Evolutionary conservation across 1,139 yeast genomes (phyloP).

Genomic region (Zygoascus hellenicus): DNA sequence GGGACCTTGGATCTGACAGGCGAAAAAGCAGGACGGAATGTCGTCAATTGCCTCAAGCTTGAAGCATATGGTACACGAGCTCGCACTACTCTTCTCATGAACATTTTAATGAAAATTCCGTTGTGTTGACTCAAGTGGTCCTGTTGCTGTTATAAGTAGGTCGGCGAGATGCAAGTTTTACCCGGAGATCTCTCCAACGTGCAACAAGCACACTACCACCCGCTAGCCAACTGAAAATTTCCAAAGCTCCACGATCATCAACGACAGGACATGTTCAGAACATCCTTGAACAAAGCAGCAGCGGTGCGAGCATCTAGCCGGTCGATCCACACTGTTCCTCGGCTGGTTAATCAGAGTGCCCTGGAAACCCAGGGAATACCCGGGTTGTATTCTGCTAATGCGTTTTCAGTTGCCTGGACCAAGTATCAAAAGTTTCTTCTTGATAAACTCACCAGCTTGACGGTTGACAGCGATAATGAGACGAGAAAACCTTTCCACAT

Average conservation of each 20-base stretch:
- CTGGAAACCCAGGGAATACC: slow-evolving; percentile 53
- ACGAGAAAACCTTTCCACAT: slow-evolving; percentile 73
- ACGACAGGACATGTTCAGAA: neutral
- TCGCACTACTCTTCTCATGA: too few relatives aligned
- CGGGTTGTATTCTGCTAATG: slow-evolving; percentile 64
- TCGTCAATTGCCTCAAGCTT: neutral
- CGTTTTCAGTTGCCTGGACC: slow-evolving; percentile 70
- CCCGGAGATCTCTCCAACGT: neutral
- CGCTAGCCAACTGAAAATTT: neutral
- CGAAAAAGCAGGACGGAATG: neutral
- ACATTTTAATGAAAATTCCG: neutral
- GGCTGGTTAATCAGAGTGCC: slow-evolving; percentile 40
- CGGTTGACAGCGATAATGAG: slow-evolving; percentile 67
- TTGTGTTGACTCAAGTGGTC: neutral
- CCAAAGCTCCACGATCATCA: neutral
- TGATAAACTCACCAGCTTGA: slow-evolving; percentile 62
- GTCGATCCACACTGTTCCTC: slow-evolving; percentile 61
- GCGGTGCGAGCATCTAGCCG: slow-evolving; percentile 21
- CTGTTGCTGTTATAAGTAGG: neutral
- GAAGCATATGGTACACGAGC: neutral
- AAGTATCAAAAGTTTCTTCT: slow-evolving; percentile 71
- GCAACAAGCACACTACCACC: too few relatives aligned
- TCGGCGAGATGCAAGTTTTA: neutral
- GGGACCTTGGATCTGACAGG: slow-evolving; percentile 10
- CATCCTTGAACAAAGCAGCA: neutral